Base-by-base conservation (phyloP, 805 yeast genomes). In the Kuraishia ogatae region DNA sequence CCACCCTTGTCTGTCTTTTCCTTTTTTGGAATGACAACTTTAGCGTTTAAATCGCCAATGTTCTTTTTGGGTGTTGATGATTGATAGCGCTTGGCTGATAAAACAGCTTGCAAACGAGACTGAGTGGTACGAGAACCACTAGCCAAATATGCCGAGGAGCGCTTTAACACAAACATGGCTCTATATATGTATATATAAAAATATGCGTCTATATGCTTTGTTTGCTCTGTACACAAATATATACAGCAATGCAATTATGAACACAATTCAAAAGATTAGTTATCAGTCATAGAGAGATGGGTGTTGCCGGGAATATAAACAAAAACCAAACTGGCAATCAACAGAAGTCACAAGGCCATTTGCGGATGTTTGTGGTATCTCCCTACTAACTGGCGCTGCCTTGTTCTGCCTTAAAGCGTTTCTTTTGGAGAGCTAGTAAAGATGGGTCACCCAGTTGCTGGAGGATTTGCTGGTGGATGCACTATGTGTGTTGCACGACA, bases 21-120 rank as follows among this genome's bases (percentile, higher is more conserved):
- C 26, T 26, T 50, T 22, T 28, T 50, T 22, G 43, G 53, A 39
- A 35, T 35, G 13, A 50, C 47, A 22, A 35, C 46, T 35, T 50
- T 35, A 26, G 23, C 19, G 26, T 46, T 43, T 21, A 43, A n/a
- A 10, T 47, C 47, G 21, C 26, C n/a, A n/a, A 26, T 22, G 21
- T 20, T 21, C 20, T 26, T 52, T 50, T 26, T 26, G 15, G 54
- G 28, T 17, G 54, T 26, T 10, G 54, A 52, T 6, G 54, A 52
- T 28, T 43, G 50, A 19, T 20, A 43, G 39, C 54, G 50, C 39
- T 4, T 26, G 20, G n/a, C 35, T 3, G 35, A 26, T 26, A 35
- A 49, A 22, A 19, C 5, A 49, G 51, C 28, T 17, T 22, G n/a
- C 39, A 49, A 24, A 22, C 39, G 51, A 13, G 20, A 29, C 19